Percentiles rank a stretch among this genome's conserved stretches.
Conservation (phyloP, 305 asterid genomes). For the Withania somnifera region DNA sequence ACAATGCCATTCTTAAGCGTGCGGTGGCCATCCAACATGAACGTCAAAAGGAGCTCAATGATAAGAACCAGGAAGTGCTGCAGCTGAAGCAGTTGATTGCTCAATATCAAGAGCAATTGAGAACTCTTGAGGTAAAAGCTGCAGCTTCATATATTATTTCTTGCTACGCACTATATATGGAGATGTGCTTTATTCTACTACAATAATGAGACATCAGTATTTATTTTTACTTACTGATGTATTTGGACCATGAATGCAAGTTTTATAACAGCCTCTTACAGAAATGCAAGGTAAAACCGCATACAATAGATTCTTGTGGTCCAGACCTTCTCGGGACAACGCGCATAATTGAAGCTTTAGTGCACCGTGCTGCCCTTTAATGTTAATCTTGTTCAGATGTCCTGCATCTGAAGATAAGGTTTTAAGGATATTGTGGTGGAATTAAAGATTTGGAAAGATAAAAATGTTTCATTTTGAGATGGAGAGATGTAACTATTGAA, state of each 20-base stretch:
- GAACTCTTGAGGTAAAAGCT: slow-evolving; percentile 62
- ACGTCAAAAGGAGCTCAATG: slow-evolving; percentile 80
- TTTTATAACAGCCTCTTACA: too few species aligned
- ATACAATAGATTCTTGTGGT: too few species aligned
- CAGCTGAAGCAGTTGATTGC: slow-evolving; percentile 63
- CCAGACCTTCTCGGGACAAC: too few species aligned
- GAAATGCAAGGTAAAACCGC: too few species aligned
- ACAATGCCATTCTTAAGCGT: slow-evolving; percentile 67
- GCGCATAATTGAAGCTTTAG: too few species aligned
- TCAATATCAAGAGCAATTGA: slow-evolving; percentile 69
- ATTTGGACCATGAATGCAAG: background rate
- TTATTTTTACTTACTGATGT: background rate
- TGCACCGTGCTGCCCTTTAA: too few species aligned
- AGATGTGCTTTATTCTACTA: background rate
- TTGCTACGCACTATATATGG: background rate
- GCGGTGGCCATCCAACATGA: slow-evolving; percentile 87
- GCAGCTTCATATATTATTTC: background rate
- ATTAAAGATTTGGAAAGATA: background rate
- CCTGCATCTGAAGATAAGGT: background rate
- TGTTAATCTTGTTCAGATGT: background rate
- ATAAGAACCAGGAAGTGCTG: slow-evolving; percentile 52
- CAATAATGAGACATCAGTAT: background rate
- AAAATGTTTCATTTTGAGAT: background rate
- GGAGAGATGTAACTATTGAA: background rate
- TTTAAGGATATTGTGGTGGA: background rate